Base-by-base conservation (phyloP, 108 stramenopile genomes). In the Skeletonema grethae region DNA sequence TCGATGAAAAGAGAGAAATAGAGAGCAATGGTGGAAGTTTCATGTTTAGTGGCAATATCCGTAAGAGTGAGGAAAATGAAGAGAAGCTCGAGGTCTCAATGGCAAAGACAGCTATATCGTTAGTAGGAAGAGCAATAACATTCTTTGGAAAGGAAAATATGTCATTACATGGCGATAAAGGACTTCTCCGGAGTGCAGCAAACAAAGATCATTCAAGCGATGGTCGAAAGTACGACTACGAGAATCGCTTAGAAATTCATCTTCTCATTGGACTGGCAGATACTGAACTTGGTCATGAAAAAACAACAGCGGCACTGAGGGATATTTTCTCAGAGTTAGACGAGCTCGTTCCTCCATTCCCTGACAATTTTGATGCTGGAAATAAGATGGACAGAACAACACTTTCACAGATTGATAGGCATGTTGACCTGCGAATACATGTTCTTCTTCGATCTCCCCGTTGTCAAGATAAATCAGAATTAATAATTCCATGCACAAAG, bases 241-340 rank as follows among this genome's bases (percentile, higher is more conserved):
- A 67, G 36, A 71, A 78, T 62, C 65, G 77, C 20, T 48, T 78
- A 12, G 77, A 78, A 65, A 59, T 78, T 20, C 77, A 78, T 43
- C 36, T 78, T 0, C 61, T 78, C n/a, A 25, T 78, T 5, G 69
- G 77, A 5, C 50, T 78, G 18, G 50, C 70, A 2, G 61, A 50
- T 16, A 28, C 60, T 12, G 70, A 78, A 25, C 50, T 78, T 53
- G 77, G 77, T 5, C 32, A 11, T 8, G 65, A 78, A 1, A 61
- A 71, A 63, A 72, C 77, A 8, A 60, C 62, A 24, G 55, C 56
- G n/a, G 48, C 77, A 20, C 59, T 78, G 35, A 36, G 20, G 8
- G 58, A 78, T 57, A 58, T 72, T 20, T 31, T 65, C 32, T 50
- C 63, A 3, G 77, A 78, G 50, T 65, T 78, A 31, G 70, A 78